Evolutionary conservation across 1,139 yeast species (phyloP).

Genomic region (Suhomyces chickasaworum): DNA sequence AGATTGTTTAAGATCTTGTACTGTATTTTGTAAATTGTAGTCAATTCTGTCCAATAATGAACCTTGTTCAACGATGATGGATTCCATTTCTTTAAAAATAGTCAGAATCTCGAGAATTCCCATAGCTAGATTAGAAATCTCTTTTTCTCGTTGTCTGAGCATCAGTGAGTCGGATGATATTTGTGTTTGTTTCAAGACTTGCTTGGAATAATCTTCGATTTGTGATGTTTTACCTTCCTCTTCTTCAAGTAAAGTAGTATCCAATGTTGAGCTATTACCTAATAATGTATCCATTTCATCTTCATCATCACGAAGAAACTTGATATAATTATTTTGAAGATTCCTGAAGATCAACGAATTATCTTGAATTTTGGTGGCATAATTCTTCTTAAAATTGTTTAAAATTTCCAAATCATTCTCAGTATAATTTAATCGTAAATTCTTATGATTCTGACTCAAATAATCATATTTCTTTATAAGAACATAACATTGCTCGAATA

Average conservation of each 20-base stretch:
- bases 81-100: constrained; percentile 90
- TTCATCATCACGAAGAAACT: constrained; percentile 71
- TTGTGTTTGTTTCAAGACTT: constrained; percentile 47
- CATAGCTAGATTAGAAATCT: constrained; percentile 86
- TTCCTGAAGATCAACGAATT: constrained; percentile 77
- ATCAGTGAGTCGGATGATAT: constrained; percentile 42
- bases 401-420: constrained; percentile 64
- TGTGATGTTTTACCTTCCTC: constrained; percentile 35
- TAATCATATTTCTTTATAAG: constrained; percentile 68
- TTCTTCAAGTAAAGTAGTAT: constrained; percentile 38
- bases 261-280: constrained; percentile 14
- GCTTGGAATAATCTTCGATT: constrained; percentile 38
- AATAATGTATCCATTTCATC: constrained; percentile 40
- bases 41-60: constrained; percentile 90
- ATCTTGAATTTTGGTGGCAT: constrained; percentile 84
- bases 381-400: constrained; percentile 76
- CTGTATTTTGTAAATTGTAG: constrained; percentile 81
- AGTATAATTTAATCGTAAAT: constrained; percentile 38
- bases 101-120: constrained; percentile 92
- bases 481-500: constrained; percentile 75
- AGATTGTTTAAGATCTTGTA: constrained; percentile 72
- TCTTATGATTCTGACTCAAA: constrained; percentile 41
- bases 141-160: constrained; percentile 78
- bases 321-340: constrained; percentile 85
- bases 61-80: constrained; percentile 92